These are phyloP conservation scores for Russula dissimulans DNA, from an alignment of 768 basidiomycete genomes.

Conservation along the genomic window DNA sequence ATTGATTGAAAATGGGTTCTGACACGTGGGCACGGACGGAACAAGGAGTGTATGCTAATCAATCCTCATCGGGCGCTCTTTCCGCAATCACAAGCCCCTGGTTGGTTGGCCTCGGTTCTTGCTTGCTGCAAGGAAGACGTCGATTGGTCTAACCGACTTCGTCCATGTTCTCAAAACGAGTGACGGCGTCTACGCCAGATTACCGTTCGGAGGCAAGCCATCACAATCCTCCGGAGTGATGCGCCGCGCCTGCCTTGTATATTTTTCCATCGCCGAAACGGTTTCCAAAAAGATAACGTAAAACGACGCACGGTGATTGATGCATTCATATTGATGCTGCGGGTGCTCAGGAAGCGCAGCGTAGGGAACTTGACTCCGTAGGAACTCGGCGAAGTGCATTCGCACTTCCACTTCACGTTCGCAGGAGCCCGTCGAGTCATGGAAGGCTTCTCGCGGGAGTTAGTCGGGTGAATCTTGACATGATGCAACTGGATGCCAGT, in stretches of 20 bases:
- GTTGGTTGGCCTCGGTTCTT: background rate
- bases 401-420: no score
- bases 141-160: background rate
- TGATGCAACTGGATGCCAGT: background rate
- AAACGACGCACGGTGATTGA: no score
- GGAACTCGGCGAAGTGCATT: background rate
- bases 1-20: background rate
- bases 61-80: background rate
- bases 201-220: background rate
- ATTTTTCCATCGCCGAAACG: no score
- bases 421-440: background rate
- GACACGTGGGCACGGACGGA: background rate
- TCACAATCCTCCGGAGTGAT: background rate
- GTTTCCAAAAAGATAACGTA: no score
- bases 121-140: background rate
- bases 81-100: background rate
- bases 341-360: background rate
- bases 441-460: background rate
- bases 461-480: background rate
- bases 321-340: background rate
- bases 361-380: background rate
- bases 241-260: background rate
- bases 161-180: background rate
- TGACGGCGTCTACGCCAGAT: background rate
- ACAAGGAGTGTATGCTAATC: background rate